A percentile compares a stretch with the other conserved stretches of the same genome.
Conservation (phyloP, 352 stramenopile species). For the Phytophthora meadii region DNA sequence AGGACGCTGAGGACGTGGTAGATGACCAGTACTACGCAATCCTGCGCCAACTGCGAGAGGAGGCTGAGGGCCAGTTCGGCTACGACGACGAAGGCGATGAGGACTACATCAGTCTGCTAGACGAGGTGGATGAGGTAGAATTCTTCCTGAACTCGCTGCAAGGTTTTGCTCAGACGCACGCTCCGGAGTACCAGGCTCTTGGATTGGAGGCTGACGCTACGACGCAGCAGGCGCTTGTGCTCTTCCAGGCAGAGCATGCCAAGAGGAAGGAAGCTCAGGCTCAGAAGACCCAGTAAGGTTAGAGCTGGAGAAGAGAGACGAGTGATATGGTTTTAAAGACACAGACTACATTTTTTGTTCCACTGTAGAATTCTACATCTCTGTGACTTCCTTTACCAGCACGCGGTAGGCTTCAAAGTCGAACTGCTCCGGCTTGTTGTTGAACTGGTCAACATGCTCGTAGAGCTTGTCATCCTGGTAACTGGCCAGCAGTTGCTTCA, state of each 20-base stretch:
- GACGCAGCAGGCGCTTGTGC: constrained; percentile 61
- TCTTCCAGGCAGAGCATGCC: constrained; percentile 64
- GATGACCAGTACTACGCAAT: constrained; percentile 96
- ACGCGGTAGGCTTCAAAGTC: constrained; percentile 84
- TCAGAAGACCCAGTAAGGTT: constrained; percentile 33
- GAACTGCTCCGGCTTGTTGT: constrained; percentile 84
- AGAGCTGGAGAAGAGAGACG: constrained; percentile 23
- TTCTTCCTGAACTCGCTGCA: constrained; percentile 93
- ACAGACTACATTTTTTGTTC: constrained; percentile 37
- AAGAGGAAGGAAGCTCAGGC: constrained; percentile 53
- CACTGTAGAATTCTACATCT: constrained; percentile 14
- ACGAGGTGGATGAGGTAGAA: constrained; percentile 93
- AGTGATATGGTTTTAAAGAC: constrained; percentile 36
- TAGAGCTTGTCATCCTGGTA: constrained; percentile 79
- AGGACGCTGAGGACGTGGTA: constrained; percentile 93
- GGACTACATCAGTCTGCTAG: constrained; percentile 92
- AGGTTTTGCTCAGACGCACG: constrained; percentile 63
- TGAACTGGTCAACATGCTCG: constrained; percentile 85
- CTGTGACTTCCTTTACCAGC: constrained; percentile 41
- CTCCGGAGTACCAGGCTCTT: constrained; percentile 64
- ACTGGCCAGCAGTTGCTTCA: constrained; percentile 66
- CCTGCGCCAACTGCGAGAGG: constrained; percentile 91
- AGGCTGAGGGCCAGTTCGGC: constrained; percentile 77
- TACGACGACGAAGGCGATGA: constrained; percentile 92
- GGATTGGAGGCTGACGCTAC: constrained; percentile 65